phyloP scores from a whole-genome alignment of 768 basidiomycete genomes.

The Cystofilobasidium ferigula region DNA sequence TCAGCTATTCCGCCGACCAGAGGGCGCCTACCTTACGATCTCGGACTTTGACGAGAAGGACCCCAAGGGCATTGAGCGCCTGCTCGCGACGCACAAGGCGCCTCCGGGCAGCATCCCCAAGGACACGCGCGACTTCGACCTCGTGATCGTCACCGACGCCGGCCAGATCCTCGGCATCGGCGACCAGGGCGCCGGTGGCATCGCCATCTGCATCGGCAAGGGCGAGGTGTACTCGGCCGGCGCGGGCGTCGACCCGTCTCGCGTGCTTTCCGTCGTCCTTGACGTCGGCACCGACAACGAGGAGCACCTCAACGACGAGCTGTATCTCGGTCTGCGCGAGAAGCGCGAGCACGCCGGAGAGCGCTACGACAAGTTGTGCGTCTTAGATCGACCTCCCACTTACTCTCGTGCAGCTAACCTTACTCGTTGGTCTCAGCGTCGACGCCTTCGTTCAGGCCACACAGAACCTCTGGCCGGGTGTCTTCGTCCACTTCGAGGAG shows the following conservation, averaged over 20 bases:
- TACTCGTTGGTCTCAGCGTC: no score
- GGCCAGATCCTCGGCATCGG: conserved; percentile 65
- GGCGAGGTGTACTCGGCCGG: conserved; percentile 27
- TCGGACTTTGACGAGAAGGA: conserved; percentile 61
- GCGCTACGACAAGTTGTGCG: conserved; percentile 64
- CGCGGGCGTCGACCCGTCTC: conserved; percentile 28
- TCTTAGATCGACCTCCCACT: no score
- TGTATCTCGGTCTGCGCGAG: conserved; percentile 44
- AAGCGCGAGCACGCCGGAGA: conserved; percentile 56
- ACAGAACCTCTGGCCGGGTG: background rate
- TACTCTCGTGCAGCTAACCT: no score
- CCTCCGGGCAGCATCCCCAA: background rate
- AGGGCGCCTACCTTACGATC: conserved; percentile 51
- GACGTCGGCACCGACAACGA: conserved; percentile 72
- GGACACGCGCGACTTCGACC: conserved; percentile 45
- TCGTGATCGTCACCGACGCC: conserved; percentile 72
- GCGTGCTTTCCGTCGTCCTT: conserved; percentile 38
- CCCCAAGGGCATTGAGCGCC: conserved; percentile 37
- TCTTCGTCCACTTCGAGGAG: conserved; percentile 14
- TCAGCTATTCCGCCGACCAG: conserved; percentile 63
- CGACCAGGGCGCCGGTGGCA: conserved; percentile 35
- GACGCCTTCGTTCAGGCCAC: conserved; percentile 3
- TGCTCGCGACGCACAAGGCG: conserved; percentile 7
- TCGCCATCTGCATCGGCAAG: conserved; percentile 33
- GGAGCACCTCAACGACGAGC: conserved; percentile 43